These are phyloP conservation scores for Penicillium paxilli DNA, from an alignment of 495 filamentous ascomycete genomes.

Conservation along the genomic window DNA sequence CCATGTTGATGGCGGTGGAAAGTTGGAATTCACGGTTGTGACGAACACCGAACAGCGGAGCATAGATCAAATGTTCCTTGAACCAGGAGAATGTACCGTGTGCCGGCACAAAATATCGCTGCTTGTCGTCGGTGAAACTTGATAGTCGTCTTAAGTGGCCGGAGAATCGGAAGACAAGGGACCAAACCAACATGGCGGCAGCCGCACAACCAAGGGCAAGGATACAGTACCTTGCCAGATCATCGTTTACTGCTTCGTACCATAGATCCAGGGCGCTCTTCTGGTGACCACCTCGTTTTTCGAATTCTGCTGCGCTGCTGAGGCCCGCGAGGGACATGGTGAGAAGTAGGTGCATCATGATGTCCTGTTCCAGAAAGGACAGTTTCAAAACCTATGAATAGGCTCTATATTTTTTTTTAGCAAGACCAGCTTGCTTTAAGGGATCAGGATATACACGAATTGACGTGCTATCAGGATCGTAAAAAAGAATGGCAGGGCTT, in stretches of 20 bases:
- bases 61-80: constrained; percentile 81
- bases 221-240: constrained; percentile 40
- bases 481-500: background rate
- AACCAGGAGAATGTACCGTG: constrained; percentile 56
- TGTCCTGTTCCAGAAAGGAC: background rate
- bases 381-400: background rate
- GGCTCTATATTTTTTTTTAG: constrained; percentile 1
- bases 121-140: constrained; percentile 69
- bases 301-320: constrained; percentile 26
- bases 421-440: constrained; percentile 27
- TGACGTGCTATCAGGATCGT: constrained; percentile 6
- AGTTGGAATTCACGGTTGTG: constrained; percentile 87
- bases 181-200: constrained; percentile 50
- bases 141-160: constrained; percentile 72
- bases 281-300: constrained; percentile 25
- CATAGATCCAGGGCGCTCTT: constrained; percentile 14
- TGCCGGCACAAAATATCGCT: constrained; percentile 59
- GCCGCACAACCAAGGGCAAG: constrained; percentile 53
- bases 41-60: constrained; percentile 75
- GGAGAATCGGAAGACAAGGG: constrained; percentile 50
- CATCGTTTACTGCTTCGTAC: constrained; percentile 39
- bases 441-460: background rate
- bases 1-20: constrained; percentile 76
- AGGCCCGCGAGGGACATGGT: constrained; percentile 32
- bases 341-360: constrained; percentile 14